Conservation (phyloP, 768 basidiomycete genomes). For the Termitomyces sp. region DNA sequence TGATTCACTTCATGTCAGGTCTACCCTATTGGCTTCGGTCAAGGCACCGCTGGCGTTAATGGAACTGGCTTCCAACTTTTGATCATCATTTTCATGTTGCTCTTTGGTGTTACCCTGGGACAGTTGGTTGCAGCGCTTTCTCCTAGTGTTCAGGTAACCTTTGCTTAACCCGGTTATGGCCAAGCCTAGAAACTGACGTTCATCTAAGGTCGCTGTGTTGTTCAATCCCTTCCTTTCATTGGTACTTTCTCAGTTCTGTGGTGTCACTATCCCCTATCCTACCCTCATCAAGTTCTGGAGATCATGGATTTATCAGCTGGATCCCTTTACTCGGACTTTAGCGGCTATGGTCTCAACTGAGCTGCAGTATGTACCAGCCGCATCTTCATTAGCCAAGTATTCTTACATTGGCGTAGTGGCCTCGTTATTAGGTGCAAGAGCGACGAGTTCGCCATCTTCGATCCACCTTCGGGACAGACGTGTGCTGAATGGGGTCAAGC, state of each 20-base stretch:
- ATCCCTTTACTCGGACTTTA: conserved; percentile 68
- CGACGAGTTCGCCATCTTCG: conserved; percentile 70
- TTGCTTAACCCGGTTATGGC: too few species aligned
- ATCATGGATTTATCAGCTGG: conserved; percentile 73
- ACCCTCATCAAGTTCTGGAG: conserved; percentile 66
- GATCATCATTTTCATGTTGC: conserved; percentile 67
- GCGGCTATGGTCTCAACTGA: conserved; percentile 77
- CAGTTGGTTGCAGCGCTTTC: conserved; percentile 74
- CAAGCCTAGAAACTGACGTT: conserved; percentile 6
- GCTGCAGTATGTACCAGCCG: conserved; percentile 48
- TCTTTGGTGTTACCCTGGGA: conserved; percentile 64
- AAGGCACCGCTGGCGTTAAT: conserved; percentile 55
- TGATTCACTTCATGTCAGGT: conserved; percentile 28
- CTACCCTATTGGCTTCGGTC: conserved; percentile 65
- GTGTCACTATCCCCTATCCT: conserved; percentile 73
- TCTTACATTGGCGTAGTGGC: conserved; percentile 39
- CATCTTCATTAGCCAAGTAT: background rate
- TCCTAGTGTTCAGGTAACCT: conserved; percentile 59
- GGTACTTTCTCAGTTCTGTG: conserved; percentile 71
- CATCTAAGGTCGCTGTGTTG: conserved; percentile 62
- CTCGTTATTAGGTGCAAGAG: conserved; percentile 59
- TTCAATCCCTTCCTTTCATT: conserved; percentile 75
- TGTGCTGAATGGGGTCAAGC: conserved; percentile 68
- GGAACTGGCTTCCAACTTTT: conserved; percentile 74
- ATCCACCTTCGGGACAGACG: conserved; percentile 71